Conservation (phyloP, 2,329 filamentous ascomycete species). For the Coniochaeta hoffmannii region DNA sequence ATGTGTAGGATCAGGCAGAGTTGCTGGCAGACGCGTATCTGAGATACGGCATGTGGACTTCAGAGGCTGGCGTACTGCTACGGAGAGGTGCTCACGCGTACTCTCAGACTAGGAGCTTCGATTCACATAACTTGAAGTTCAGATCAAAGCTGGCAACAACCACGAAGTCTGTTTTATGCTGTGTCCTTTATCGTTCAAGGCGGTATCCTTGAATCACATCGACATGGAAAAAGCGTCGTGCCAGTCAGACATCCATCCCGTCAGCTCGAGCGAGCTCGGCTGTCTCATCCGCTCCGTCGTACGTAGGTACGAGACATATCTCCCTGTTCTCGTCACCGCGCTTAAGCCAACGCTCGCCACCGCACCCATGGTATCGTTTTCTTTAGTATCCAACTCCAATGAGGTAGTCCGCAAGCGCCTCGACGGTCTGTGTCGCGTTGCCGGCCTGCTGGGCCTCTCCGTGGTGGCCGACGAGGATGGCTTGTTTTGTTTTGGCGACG, state of each 20-base stretch:
- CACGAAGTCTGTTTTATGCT: neutral
- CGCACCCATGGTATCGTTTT: constrained; percentile 1
- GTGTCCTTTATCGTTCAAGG: neutral
- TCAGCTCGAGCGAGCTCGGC: no score
- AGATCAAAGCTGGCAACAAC: neutral
- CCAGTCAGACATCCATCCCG: neutral
- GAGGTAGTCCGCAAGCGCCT: constrained; percentile 82
- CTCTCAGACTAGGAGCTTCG: neutral
- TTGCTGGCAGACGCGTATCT: no score
- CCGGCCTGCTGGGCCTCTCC: constrained; percentile 64
- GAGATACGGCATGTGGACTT: no score
- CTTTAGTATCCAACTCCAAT: constrained; percentile 68
- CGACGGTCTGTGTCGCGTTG: constrained; percentile 70
- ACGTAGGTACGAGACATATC: neutral
- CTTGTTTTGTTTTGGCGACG: constrained; percentile 80
- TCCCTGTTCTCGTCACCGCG: constrained; percentile 4
- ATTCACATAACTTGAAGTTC: neutral
- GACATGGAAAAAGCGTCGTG: neutral
- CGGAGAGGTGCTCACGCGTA: no score
- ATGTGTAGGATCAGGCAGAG: neutral
- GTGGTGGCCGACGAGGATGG: constrained; percentile 85
- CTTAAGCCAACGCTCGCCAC: constrained; percentile 9
- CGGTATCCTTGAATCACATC: neutral
- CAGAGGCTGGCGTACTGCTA: no score
- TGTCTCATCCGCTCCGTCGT: neutral